These are phyloP conservation scores for Coemansia sp. DNA, from an alignment of 192 early-diverging fungal species.

Conservation along the genomic window DNA sequence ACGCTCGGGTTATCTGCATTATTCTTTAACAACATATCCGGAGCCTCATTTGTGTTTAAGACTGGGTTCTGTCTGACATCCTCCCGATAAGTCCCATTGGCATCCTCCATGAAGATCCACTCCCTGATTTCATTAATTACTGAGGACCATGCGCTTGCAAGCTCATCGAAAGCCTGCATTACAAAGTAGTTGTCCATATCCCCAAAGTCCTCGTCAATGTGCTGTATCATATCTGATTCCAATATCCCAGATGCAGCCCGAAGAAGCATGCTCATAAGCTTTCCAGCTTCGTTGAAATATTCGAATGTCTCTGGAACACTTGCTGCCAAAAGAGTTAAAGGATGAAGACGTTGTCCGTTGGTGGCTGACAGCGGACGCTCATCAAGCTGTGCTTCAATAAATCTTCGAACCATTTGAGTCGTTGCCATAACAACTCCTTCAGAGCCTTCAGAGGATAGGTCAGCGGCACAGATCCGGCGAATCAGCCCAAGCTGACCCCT, in stretches of 20 bases:
- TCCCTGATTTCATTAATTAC: constrained; percentile 42
- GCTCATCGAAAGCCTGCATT: constrained; percentile 57
- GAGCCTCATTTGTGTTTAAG: background rate
- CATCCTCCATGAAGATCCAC: constrained; percentile 35
- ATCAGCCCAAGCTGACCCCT: constrained; percentile 45
- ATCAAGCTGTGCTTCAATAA: constrained; percentile 51
- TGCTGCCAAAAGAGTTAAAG: constrained; percentile 37
- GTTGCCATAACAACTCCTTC: constrained; percentile 49
- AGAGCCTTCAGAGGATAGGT: constrained; percentile 36
- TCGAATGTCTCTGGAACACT: constrained; percentile 43
- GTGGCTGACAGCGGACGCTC: constrained; percentile 29
- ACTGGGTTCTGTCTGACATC: background rate
- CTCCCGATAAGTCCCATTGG: background rate
- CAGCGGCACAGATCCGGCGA: constrained; percentile 47
- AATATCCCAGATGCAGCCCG: constrained; percentile 35
- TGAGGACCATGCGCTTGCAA: constrained; percentile 49
- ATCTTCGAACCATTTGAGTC: constrained; percentile 51
- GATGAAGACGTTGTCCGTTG: constrained; percentile 24
- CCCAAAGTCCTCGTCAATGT: constrained; percentile 50
- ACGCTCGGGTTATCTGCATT: constrained; percentile 15
- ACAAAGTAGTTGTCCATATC: constrained; percentile 57
- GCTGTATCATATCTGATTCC: constrained; percentile 28
- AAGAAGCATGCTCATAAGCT: constrained; percentile 46
- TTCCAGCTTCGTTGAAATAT: constrained; percentile 51
- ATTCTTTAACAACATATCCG: background rate